These are phyloP conservation scores for Lachnellula cervina DNA, from an alignment of 2,329 filamentous ascomycete species.

Conservation along the genomic window DNA sequence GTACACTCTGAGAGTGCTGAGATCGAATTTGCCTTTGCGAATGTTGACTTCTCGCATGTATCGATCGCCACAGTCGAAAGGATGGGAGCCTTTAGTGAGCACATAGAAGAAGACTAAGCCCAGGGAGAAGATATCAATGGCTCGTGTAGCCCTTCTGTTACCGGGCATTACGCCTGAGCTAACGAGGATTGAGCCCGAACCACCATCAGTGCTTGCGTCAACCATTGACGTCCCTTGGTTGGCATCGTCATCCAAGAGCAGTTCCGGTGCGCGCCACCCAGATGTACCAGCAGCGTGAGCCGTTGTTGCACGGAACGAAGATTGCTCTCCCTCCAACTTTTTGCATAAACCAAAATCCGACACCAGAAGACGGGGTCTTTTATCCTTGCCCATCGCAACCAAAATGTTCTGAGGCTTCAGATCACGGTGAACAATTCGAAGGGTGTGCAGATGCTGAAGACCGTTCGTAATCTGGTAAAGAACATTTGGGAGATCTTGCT, in stretches of 20 bases:
- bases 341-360: slow-evolving; percentile 98
- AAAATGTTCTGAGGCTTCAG: slow-evolving; percentile 98
- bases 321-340: slow-evolving; percentile 90
- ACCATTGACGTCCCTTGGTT: slow-evolving; percentile 44
- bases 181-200: slow-evolving; percentile 54
- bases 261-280: slow-evolving; percentile 93
- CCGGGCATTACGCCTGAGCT: slow-evolving; percentile 49
- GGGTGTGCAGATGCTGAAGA: slow-evolving; percentile 79
- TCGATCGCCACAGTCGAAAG: slow-evolving; percentile 88
- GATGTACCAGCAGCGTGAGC: slow-evolving; percentile 89
- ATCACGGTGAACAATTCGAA: slow-evolving; percentile 94
- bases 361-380: slow-evolving; percentile 78
- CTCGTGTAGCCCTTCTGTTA: slow-evolving; percentile 80
- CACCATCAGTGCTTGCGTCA: slow-evolving; percentile 53
- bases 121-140: slow-evolving; percentile 95
- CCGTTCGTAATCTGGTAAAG: slow-evolving; percentile 88
- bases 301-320: slow-evolving; percentile 90
- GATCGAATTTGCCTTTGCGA: slow-evolving; percentile 76
- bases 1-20: slow-evolving; percentile 66
- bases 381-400: slow-evolving; percentile 67
- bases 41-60: slow-evolving; percentile 98
- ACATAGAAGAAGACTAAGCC: slow-evolving; percentile 99
- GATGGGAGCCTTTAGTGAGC: slow-evolving; percentile 86
- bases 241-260: slow-evolving; percentile 75
- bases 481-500: slow-evolving; percentile 71